phyloP scores from a whole-genome alignment of 768 basidiomycete species.

The Exidia glandulosa region DNA sequence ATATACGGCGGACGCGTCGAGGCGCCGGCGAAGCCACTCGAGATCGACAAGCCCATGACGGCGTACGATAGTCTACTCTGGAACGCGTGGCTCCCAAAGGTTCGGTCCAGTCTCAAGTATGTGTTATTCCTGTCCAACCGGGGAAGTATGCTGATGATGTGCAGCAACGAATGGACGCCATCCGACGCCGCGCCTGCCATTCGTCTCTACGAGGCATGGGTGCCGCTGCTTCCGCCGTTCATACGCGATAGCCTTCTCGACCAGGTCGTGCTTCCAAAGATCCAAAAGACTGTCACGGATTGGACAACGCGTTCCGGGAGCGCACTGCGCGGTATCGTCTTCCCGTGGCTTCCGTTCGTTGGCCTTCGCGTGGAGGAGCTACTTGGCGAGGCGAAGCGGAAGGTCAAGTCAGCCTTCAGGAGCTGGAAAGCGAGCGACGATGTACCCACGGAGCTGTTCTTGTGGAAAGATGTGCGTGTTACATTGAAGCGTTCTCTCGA shows the following conservation, averaged over 20 bases:
- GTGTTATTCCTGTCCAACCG: slow-evolving; percentile 7
- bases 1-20: slow-evolving; percentile 38
- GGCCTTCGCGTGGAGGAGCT: slow-evolving; percentile 74
- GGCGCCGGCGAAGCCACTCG: slow-evolving; percentile 22
- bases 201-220: slow-evolving; percentile 81
- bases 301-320: slow-evolving; percentile 62
- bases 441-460: slow-evolving; percentile 59
- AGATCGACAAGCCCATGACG: slow-evolving; percentile 64
- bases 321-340: slow-evolving; percentile 69
- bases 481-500: background rate
- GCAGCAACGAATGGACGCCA: slow-evolving; percentile 79
- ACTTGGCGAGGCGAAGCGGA: slow-evolving; percentile 78
- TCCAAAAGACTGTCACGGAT: slow-evolving; percentile 69
- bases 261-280: slow-evolving; percentile 89
- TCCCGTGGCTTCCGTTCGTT: slow-evolving; percentile 91
- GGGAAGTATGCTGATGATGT: background rate
- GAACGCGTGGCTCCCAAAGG: slow-evolving; percentile 90
- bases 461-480: slow-evolving; percentile 69
- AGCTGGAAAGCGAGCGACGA: slow-evolving; percentile 64
- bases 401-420: slow-evolving; percentile 69
- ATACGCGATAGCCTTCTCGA: slow-evolving; percentile 92
- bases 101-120: slow-evolving; percentile 81
- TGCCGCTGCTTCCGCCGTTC: slow-evolving; percentile 76
- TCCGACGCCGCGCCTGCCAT: slow-evolving; percentile 63
- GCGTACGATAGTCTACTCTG: slow-evolving; percentile 91